Base-by-base conservation (phyloP, 208 protist genomes). In the Crithidia brevicula region DNA sequence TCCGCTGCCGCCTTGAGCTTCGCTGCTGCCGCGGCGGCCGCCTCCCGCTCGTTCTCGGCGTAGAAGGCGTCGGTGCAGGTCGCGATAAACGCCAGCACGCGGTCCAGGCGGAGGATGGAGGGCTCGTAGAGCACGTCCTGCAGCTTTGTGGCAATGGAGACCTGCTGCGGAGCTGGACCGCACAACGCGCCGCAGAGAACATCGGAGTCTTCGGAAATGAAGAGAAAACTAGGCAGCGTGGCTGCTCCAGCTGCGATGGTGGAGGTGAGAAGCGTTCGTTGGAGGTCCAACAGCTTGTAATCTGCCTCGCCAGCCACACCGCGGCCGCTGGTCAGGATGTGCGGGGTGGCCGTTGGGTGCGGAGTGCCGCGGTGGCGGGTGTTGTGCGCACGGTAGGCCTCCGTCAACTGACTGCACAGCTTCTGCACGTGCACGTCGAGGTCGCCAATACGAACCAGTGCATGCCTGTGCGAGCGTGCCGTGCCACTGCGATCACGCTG, bases 201-300 rank as follows among this genome's bases (percentile, higher is more conserved):
- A 74, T 96, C 91, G 1, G 91, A 96, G 58, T 96, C 91, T 46
- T 96, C 91, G 18, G 91, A 93, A 40, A 96, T 72, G 34, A 96
- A 88, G 38, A 92, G 86, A 59, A 96, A 91, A 6, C 50, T 78
- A 1, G 91, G 91, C 3, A 89, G 27, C 16, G 6, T 13, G 13
- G 60, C 54, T 3, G 73, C 63, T 0, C 53, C 57, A 16, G 31
- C 36, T 4, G 74, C 58, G 16, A 81, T 8, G 20, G 83, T 68
- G 27, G 67, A 53, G 18, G 66, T 74, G 11, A 89, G 62, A 40
- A 96, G 43, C 10, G 25, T 50, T 11, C 91, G 78, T 45, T 96
- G 91, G 33, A 94, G 56, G 51, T 92, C 84, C 1, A 96, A 74
- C 27, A 96, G 72, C 72, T 96, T 96, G 82, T 94, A 96, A 51